Conservation (phyloP, 2,329 filamentous ascomycete genomes). For the Teratosphaeria viscida region DNA sequence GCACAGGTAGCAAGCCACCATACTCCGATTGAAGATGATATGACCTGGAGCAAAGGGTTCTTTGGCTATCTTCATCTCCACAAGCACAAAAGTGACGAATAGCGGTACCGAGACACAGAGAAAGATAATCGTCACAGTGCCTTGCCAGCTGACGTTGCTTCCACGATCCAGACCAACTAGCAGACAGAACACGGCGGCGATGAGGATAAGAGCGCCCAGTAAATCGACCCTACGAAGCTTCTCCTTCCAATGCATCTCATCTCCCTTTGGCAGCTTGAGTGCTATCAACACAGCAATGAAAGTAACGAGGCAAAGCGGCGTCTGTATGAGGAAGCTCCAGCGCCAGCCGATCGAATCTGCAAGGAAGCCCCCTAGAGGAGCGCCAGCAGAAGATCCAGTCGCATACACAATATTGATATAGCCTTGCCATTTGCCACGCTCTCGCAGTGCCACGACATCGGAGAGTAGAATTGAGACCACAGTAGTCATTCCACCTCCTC, state of each 20-base stretch:
- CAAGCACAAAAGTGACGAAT: conserved; percentile 55
- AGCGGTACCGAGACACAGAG: conserved; percentile 47
- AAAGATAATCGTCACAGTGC: conserved; percentile 47
- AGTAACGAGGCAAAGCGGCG: conserved; percentile 56
- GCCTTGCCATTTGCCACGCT: conserved; percentile 65
- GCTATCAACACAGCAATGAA: conserved; percentile 53
- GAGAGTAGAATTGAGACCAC: conserved; percentile 60
- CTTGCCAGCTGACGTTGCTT: conserved; percentile 59
- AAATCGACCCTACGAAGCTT: conserved; percentile 65
- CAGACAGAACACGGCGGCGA: conserved; percentile 54
- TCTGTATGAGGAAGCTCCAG: conserved; percentile 64
- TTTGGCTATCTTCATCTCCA: conserved; percentile 57
- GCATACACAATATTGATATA: conserved; percentile 64
- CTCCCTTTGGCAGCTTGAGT: conserved; percentile 50
- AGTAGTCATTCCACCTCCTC: conserved; percentile 62
- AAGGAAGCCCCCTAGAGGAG: conserved; percentile 59
- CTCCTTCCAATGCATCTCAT: conserved; percentile 51
- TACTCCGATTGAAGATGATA: conserved; percentile 56
- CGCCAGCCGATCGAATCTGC: conserved; percentile 66
- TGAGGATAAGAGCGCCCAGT: conserved; percentile 55
- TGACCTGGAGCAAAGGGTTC: conserved; percentile 67
- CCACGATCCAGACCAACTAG: conserved; percentile 63
- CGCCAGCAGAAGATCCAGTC: conserved; percentile 56
- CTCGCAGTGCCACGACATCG: conserved; percentile 58
- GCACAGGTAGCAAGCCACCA: conserved; percentile 58